Base-by-base conservation (phyloP, 1,284 basidiomycete genomes). In the Psilocybe mexicana region DNA sequence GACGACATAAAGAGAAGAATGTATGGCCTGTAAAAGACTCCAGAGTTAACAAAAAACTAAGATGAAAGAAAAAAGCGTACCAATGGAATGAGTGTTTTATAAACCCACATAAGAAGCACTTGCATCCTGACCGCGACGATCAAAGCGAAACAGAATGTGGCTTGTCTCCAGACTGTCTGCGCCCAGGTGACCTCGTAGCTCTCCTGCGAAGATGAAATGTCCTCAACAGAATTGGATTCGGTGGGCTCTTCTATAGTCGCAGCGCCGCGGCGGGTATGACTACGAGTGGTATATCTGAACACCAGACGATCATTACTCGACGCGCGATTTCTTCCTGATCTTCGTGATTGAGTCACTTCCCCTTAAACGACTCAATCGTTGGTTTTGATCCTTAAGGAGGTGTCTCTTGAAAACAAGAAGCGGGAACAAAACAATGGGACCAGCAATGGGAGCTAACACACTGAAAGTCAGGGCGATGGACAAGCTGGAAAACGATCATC, bases 141-240 rank as follows among this genome's bases (percentile, higher is more conserved):
- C 28, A 88, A 63, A 0, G 84, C 79, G 2, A 85, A 64, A 83
- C 85, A 88, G 65, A 90, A 86, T 55, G 84, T 83, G 23, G 72
- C 68, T 70, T 80, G 79, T 43, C 65, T 69, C 76, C 77, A 83
- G n/a, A 76, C 60, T 0, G 54, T 52, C 26, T 56, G 43, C n/a
- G 58, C 11, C 54, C 49, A 58, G 42, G 61, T 46, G 18, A 18
- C 18, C 10, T 43, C 26, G 38, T 24, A 38, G 54, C 40, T 7
- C 54, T 36, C 49, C 28, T 40, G 36, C 18, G 43, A 47, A 14
- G 42, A n/a, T 52, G 38, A 40, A 40, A 18, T 30, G 23, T 7
- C 44, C 18, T 18, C 18, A 18, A 18, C 3, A 30, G 47, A 42
- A n/a, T 51, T 1, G 33, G 18, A 18, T 18, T 18, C 18, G 18